Percentiles rank a stretch among this genome's conserved stretches.
Conservation (phyloP, 371 early-diverging fungal species). For the Saksenaea vasiformis region DNA sequence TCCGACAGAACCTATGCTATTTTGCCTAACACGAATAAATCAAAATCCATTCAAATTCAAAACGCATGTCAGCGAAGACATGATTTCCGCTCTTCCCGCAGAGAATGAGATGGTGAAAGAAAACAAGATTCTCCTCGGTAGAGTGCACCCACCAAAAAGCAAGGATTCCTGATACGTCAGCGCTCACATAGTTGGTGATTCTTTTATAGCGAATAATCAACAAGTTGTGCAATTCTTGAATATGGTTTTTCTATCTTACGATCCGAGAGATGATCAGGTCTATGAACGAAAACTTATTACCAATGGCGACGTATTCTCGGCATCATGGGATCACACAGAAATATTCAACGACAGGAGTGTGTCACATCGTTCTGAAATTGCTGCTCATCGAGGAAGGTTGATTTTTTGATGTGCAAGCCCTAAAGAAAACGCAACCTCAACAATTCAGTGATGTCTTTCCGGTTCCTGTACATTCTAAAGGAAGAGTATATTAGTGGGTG, state of each 20-base stretch:
- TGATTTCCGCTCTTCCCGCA: background rate
- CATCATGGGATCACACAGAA: constrained; percentile 9
- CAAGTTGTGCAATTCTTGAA: too few species aligned
- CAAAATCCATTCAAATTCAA: too few species aligned
- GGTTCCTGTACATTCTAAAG: constrained; percentile 11
- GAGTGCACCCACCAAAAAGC: too few species aligned
- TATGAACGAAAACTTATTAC: constrained; percentile 3
- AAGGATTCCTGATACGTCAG: too few species aligned
- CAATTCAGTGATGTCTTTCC: constrained; percentile 11
- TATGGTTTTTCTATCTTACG: too few species aligned
- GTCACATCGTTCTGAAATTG: constrained; percentile 15
- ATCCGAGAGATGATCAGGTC: background rate
- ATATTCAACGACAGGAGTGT: constrained; percentile 16
- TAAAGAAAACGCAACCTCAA: constrained; percentile 3
- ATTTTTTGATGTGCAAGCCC: constrained; percentile 9
- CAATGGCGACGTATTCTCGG: constrained; percentile 11
- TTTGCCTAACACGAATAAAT: too few species aligned
- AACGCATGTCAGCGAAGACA: constrained; percentile 6
- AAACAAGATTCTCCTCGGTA: constrained; percentile 1
- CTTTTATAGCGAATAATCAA: too few species aligned
- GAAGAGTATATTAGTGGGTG: background rate
- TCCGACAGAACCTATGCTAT: constrained; percentile 2
- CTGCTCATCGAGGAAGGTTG: constrained; percentile 9
- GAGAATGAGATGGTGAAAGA: background rate
- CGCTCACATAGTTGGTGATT: too few species aligned